Conservation (phyloP, 495 filamentous ascomycete genomes). For the Apodospora peruviana region DNA sequence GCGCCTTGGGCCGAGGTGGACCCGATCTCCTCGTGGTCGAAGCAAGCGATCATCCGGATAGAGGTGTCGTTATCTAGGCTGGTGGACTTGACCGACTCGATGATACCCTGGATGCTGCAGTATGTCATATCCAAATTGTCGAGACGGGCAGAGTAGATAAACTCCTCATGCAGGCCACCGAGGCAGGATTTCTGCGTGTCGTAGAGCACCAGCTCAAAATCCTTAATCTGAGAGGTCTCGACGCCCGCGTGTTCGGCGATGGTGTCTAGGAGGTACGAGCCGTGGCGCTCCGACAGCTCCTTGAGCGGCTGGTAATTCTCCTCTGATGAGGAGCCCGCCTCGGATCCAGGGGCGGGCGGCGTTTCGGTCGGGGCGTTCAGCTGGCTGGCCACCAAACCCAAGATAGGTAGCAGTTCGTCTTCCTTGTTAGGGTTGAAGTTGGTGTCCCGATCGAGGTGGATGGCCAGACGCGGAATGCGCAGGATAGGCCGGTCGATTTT, state of each 20-base stretch:
- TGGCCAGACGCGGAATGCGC: conserved; percentile 85
- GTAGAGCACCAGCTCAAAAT: conserved; percentile 95
- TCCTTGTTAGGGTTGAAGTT: conserved; percentile 94
- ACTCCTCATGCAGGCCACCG: conserved; percentile 85
- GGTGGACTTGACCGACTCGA: conserved; percentile 62
- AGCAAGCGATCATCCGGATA: conserved; percentile 85
- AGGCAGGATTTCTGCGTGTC: conserved; percentile 87
- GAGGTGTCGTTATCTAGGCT: conserved; percentile 67
- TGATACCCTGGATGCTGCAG: conserved; percentile 75
- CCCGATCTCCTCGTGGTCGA: conserved; percentile 98
- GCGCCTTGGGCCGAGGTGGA: conserved; percentile 88
- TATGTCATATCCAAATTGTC: conserved; percentile 96
- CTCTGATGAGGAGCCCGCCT: conserved; percentile 35
- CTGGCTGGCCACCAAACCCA: conserved; percentile 78
- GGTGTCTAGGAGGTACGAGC: conserved; percentile 76
- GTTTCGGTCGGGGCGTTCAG: conserved; percentile 59
- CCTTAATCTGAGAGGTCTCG: conserved; percentile 64
- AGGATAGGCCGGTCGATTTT: conserved; percentile 88
- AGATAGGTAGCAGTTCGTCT: conserved; percentile 89
- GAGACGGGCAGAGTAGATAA: conserved; percentile 87
- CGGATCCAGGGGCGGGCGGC: conserved; percentile 26
- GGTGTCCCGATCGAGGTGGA: conserved; percentile 82
- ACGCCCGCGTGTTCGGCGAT: conserved; percentile 77
- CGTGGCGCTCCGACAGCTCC: conserved; percentile 76
- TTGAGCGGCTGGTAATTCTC: conserved; percentile 63